Evolutionary conservation across 805 yeast genomes (phyloP).

Genomic region (Ogataea wickerhamii): DNA sequence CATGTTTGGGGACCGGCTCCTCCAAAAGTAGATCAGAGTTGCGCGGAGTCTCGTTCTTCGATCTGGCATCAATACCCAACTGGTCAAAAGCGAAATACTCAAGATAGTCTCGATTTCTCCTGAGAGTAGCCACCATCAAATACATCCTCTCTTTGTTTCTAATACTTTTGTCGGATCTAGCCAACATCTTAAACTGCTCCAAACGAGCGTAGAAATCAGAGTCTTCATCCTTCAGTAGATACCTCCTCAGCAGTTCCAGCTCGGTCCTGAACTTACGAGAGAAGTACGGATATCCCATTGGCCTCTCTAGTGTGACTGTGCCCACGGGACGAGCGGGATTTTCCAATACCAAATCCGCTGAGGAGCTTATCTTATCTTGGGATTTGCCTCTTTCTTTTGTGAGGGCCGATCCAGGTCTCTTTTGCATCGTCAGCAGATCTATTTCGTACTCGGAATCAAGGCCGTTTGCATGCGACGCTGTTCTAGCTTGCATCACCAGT

Average conservation of each 20-base stretch:
- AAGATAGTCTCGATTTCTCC: constrained; percentile 21
- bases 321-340: too few species aligned
- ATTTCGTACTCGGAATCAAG: constrained; percentile 5
- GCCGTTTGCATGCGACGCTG: constrained; percentile 1
- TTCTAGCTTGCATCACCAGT: constrained; percentile 13
- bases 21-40: background rate
- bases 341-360: too few species aligned
- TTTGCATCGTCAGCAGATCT: constrained; percentile 7
- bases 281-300: constrained; percentile 25
- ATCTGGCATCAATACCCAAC: background rate
- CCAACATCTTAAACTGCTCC: constrained; percentile 13
- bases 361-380: too few species aligned
- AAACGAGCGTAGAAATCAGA: constrained; percentile 11
- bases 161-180: constrained; percentile 8
- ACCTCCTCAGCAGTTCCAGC: constrained; percentile 11
- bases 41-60: background rate
- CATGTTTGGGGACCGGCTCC: background rate
- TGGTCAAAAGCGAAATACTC: constrained; percentile 9
- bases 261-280: constrained; percentile 19
- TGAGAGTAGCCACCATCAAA: constrained; percentile 21
- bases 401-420: constrained; percentile 3
- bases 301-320: constrained; percentile 5
- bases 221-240: constrained; percentile 5
- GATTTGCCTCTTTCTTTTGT: background rate
- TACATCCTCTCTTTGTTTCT: constrained; percentile 10